Base-by-base conservation (phyloP, 345 rosid genomes). In the Noccaea bulbosa region DNA sequence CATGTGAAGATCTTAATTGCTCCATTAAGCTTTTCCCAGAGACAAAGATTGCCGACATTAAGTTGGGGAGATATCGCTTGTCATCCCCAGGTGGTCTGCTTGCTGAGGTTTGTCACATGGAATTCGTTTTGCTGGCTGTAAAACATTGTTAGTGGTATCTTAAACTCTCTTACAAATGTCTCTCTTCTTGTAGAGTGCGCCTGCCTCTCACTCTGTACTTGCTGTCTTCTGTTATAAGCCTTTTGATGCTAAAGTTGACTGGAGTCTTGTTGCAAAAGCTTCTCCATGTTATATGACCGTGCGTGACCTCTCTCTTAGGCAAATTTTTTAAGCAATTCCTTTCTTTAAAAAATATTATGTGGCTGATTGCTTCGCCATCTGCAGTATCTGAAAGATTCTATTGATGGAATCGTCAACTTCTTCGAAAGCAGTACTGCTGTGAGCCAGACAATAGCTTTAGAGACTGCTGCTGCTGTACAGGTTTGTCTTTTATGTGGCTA, bases 381-480 rank as follows among this genome's bases (percentile, higher is more conserved):
- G 60, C 96, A 91, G 99, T 94, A 89, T 80, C 80, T 94, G 66
- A 91, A 94, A 89, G 96, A 91, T 70, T 77, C 98, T 47, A 77
- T 94, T 32, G 87, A 83, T 40, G 90, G 71, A 67, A 86, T 94
- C 54, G 65, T 88, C 73, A 85, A 89, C 30, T 94, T 94, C 77
- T 94, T 94, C 81, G 93, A 85, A 78, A 88, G 85, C 78, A 86
- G 83, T 70, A 78, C 86, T 50, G 93, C 83, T 47, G 89, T 88
- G 67, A 91, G 98, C 83, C 96, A 85, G 78, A 84, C 89, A 55
- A 76, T 94, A 78, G 99, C 99, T 57, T 78, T 89, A 81, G 99
- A 94, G 83, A 88, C 99, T 81, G 99, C 95, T 54, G 89, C 98
- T 54, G 96, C 96, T 64, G 89, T 94, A 66, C 98, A 94, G 99